Evolutionary conservation across 192 early-diverging fungal genomes (phyloP), one percentile per base, ranked within the genome.

Genomic region (Mortierella antarctica): DNA sequence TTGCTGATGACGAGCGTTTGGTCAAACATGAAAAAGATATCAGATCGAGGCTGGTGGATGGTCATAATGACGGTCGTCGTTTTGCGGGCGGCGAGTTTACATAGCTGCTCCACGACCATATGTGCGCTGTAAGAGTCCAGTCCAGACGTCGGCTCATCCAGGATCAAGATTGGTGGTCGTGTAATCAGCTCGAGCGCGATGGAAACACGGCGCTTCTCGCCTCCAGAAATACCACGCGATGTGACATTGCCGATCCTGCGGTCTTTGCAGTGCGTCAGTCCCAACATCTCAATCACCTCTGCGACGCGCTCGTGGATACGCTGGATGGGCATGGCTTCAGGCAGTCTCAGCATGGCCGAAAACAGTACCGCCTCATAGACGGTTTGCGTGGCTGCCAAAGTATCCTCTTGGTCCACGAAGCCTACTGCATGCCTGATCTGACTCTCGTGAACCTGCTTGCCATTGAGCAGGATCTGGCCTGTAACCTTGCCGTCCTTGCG

Each of bases 121-220:
- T 89, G 88, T 0, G 93, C 88, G 41, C 92, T 85, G 69, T 94
- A 92, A 1, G 89, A 89, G 71, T 92, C 91, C 11, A 92, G 82
- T 7, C 95, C 95, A 7, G 91, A 92, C 0, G 94, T 96, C 3
- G 95, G 95, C 75, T 92, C 95, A 78, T 95, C 94, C 57, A 96
- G 86, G 82, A 97, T 93, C 62, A 97, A 86, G 42, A 92, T 85
- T 61, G 88, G 86, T 7, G 92, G 90, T 78, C 88, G 72, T 7
- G 86, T 90, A 2, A 89, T 87, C 20, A 91, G 70, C 66, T 88
- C 88, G 13, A 86, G 85, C 14, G 88, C 87, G 47, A 91, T 91
- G 48, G 84, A 85, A 45, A 87, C 87, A 65, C 90, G 87, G 66
- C 89, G 89, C 78, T 88, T 87, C 74, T 92, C 91, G 12, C 90